Evolutionary conservation across 2,329 filamentous ascomycete species (phyloP).

Genomic region (Fusarium nygamai): DNA sequence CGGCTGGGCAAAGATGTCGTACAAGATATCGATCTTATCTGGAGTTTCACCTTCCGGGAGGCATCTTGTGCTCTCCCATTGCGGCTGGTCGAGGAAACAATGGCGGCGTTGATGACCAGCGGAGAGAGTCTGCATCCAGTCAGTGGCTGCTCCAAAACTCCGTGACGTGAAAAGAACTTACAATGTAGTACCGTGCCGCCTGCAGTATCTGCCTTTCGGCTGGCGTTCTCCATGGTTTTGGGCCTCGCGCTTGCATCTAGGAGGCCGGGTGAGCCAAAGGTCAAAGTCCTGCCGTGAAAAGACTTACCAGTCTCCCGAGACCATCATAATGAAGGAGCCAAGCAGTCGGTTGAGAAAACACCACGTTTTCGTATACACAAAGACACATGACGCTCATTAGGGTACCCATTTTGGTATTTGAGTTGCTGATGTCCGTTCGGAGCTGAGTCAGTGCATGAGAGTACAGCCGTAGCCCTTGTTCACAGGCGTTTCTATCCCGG

Average conservation of each 20-base stretch:
- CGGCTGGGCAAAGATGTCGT: slow-evolving; percentile 13
- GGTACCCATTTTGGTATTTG: background rate
- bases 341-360: slow-evolving; percentile 17
- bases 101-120: slow-evolving; percentile 19
- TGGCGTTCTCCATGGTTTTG: background rate
- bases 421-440: slow-evolving; percentile 2
- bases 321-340: slow-evolving; percentile 30
- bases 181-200: slow-evolving; percentile 8
- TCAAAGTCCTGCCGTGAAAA: accelerated
- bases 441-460: slow-evolving; percentile 19
- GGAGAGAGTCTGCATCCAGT: slow-evolving; percentile 13
- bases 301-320: slow-evolving; percentile 8
- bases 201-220: slow-evolving; percentile 15
- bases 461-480: slow-evolving; percentile 8
- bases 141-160: accelerated
- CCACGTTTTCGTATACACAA: slow-evolving; percentile 20
- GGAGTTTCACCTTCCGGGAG: background rate
- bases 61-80: slow-evolving; percentile 3
- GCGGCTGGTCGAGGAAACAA: slow-evolving; percentile 21
- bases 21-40: background rate
- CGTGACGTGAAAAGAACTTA: background rate
- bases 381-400: slow-evolving; percentile 22
- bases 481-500: slow-evolving; percentile 3
- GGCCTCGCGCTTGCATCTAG: slow-evolving; percentile 22
- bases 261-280: background rate